A percentile compares a stretch with the other conserved stretches of the same genome.
Evolutionary conservation across 352 stramenopile species (phyloP).

Genomic region (Globisporangium nunn): DNA sequence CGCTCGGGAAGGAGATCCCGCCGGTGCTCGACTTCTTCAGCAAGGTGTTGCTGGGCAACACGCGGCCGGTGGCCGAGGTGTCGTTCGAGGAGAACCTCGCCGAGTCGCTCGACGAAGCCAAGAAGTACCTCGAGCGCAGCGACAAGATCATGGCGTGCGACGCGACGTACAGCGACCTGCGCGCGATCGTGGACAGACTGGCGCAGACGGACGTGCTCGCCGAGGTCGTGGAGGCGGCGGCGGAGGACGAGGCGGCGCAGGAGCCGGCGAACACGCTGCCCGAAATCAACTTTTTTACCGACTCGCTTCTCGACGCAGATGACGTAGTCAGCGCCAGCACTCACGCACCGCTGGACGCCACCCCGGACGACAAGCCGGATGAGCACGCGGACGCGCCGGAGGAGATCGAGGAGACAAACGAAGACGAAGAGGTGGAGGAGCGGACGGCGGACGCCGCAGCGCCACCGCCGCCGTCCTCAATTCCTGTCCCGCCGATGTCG

Average conservation of each 20-base stretch:
- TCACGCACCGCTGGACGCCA: constrained; percentile 7
- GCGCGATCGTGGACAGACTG: constrained; percentile 50
- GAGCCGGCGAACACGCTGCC: constrained; percentile 45
- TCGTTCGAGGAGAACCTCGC: constrained; percentile 74
- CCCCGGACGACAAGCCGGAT: constrained; percentile 16
- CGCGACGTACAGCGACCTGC: constrained; percentile 57
- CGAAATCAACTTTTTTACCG: constrained; percentile 83
- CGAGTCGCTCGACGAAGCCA: constrained; percentile 72
- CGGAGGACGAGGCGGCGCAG: constrained; percentile 13
- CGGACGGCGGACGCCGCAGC: neutral
- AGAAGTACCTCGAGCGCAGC: constrained; percentile 56
- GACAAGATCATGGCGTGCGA: constrained; percentile 72
- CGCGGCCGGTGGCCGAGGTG: constrained; percentile 62
- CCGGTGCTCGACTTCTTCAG: constrained; percentile 82
- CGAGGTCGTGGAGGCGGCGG: constrained; percentile 9
- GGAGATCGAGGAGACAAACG: constrained; percentile 6
- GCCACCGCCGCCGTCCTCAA: constrained; percentile 12
- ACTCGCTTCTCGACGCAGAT: constrained; percentile 48
- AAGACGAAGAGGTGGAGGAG: constrained; percentile 4
- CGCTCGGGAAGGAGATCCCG: constrained; percentile 62
- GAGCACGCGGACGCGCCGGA: constrained; percentile 13
- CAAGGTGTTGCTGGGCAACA: constrained; percentile 79
- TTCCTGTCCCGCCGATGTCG: constrained; percentile 35
- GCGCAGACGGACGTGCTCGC: constrained; percentile 17
- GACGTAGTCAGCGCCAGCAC: neutral